A percentile compares a stretch with the other conserved stretches of the same genome.
phyloP scores from a whole-genome alignment of 106 monocot species.

The Dendrobium officinale region DNA sequence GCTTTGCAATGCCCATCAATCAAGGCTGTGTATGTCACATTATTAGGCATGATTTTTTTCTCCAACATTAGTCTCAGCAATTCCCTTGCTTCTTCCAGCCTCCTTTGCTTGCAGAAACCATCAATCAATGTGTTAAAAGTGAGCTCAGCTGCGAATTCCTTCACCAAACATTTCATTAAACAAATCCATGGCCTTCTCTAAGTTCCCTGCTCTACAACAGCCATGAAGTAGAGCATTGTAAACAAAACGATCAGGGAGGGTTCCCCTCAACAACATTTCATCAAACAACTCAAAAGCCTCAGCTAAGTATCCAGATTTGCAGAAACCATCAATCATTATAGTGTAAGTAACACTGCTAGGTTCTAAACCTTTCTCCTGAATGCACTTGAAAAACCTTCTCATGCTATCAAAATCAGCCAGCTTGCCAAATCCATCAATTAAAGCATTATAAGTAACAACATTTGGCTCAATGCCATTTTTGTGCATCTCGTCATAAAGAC shows the following conservation, averaged over 20 bases:
- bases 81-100: conserved; percentile 42
- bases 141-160: conserved; percentile 31
- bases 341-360: conserved; percentile 73
- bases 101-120: conserved; percentile 63
- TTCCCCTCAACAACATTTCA: conserved; percentile 59
- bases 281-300: conserved; percentile 69
- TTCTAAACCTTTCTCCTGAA: conserved; percentile 38
- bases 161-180: conserved; percentile 41
- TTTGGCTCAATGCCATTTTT: conserved; percentile 51
- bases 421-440: conserved; percentile 69
- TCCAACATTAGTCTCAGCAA: conserved; percentile 47
- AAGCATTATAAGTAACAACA: conserved; percentile 62
- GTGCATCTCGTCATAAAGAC: conserved; percentile 51
- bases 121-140: conserved; percentile 65
- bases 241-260: conserved; percentile 43
- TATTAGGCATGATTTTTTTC: conserved; percentile 40
- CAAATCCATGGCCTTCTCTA: conserved; percentile 44
- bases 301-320: conserved; percentile 41
- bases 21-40: conserved; percentile 45
- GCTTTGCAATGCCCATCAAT: conserved; percentile 48
- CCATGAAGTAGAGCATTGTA: conserved; percentile 54
- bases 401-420: conserved; percentile 50
- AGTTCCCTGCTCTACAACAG: conserved; percentile 45
- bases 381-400: conserved; percentile 29
- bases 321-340: conserved; percentile 57